Evolutionary conservation across 805 yeast species (phyloP).

Genomic region (Millerozyma acaciae): DNA sequence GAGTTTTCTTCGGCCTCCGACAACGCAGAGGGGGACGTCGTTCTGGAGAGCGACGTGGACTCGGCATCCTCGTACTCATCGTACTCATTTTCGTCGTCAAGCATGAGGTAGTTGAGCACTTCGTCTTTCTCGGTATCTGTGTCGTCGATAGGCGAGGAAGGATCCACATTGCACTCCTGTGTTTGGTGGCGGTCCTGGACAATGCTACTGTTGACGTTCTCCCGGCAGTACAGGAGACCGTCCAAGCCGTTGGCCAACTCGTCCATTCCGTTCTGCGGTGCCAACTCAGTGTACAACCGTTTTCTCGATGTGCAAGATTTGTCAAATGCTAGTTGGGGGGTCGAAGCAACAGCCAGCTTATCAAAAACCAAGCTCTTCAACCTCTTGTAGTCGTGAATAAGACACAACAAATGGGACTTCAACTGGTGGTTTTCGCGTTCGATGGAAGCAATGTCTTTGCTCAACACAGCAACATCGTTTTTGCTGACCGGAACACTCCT

Average conservation of each 20-base stretch:
- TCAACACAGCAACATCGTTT: conserved; percentile 1
- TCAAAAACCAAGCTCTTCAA: conserved; percentile 28
- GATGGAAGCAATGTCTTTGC: conserved; percentile 12
- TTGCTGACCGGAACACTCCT: background rate
- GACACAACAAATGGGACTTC: conserved; percentile 29
- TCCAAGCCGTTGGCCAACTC: conserved; percentile 26
- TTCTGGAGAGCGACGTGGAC: conserved; percentile 31
- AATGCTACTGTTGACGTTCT: no score
- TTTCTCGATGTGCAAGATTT: conserved; percentile 11
- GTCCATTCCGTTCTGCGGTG: conserved; percentile 18
- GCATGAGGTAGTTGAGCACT: conserved; percentile 23
- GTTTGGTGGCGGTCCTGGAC: no score
- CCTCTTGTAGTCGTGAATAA: conserved; percentile 39
- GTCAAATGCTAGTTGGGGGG: conserved; percentile 5
- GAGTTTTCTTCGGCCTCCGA: conserved; percentile 30
- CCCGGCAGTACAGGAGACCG: conserved; percentile 17
- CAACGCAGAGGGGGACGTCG: conserved; percentile 34
- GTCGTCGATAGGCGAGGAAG: conserved; percentile 5
- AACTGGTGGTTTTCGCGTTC: conserved; percentile 33
- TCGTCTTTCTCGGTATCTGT: conserved; percentile 12
- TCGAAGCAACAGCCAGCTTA: conserved; percentile 1
- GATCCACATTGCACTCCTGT: conserved; percentile 7
- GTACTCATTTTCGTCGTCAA: conserved; percentile 17
- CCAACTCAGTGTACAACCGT: conserved; percentile 18
- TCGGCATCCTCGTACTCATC: conserved; percentile 18